Evolutionary conservation across 2,329 filamentous ascomycete genomes (phyloP).

Genomic region (Fusarium veterinarium): DNA sequence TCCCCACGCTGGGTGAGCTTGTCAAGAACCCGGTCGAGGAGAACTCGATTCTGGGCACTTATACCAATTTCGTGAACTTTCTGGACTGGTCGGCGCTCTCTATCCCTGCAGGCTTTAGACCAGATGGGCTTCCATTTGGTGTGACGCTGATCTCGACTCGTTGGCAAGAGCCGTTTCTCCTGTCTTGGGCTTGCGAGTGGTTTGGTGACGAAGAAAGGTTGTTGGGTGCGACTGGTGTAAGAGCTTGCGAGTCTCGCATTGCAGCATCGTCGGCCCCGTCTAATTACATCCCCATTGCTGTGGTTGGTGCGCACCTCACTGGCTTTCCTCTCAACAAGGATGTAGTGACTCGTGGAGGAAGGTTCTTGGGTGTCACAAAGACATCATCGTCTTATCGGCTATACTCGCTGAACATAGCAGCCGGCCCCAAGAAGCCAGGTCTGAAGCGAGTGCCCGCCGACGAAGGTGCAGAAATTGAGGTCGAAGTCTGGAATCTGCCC

Average conservation of each 20-base stretch:
- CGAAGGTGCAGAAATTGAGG: conserved; percentile 46
- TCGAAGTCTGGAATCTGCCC: conserved; percentile 53
- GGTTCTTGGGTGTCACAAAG: conserved; percentile 37
- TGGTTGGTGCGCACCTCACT: conserved; percentile 51
- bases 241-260: neutral
- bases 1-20: conserved; percentile 63
- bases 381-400: conserved; percentile 49
- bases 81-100: conserved; percentile 66
- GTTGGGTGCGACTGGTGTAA: conserved; percentile 46
- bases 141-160: conserved; percentile 51
- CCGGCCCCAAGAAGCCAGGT: conserved; percentile 47
- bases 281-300: conserved; percentile 42
- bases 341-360: conserved; percentile 47
- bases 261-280: neutral
- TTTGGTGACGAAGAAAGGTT: conserved; percentile 31
- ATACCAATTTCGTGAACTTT: conserved; percentile 71
- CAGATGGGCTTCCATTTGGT: conserved; percentile 53
- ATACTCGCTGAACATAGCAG: conserved; percentile 41
- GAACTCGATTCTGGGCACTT: conserved; percentile 66
- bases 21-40: conserved; percentile 62
- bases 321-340: conserved; percentile 52
- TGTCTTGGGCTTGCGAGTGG: conserved; percentile 47
- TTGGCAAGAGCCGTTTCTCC: conserved; percentile 51
- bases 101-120: conserved; percentile 61
- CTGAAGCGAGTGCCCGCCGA: conserved; percentile 42